phyloP scores from a whole-genome alignment of 208 protist genomes.

The Acanthamoeba royreba region DNA sequence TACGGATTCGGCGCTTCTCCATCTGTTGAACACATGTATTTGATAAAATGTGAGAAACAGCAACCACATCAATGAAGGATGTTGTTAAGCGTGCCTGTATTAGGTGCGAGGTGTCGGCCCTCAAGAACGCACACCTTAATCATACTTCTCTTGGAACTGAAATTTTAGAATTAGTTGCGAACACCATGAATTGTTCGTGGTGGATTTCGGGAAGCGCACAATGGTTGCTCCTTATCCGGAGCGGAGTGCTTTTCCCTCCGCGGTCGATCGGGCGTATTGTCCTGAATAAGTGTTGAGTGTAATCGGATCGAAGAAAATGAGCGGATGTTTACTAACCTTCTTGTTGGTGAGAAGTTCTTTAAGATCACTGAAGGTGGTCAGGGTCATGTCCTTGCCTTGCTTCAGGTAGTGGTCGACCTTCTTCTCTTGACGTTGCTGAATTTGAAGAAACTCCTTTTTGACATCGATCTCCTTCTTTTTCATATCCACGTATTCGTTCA shows the following conservation, averaged over 20 bases:
- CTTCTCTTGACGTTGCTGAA: neutral
- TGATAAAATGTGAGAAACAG: too few relatives aligned
- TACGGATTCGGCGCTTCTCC: neutral
- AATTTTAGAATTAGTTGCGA: too few relatives aligned
- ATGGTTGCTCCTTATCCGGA: neutral
- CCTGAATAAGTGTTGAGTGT: neutral
- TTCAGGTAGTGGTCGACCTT: constrained; percentile 20
- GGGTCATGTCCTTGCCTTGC: constrained; percentile 22
- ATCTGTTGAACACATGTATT: too few relatives aligned
- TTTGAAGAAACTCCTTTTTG: constrained; percentile 25
- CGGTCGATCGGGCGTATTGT: neutral
- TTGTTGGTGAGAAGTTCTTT: constrained; percentile 2
- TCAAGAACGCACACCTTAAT: neutral
- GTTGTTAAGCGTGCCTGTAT: neutral
- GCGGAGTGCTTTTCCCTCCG: neutral
- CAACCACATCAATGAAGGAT: too few relatives aligned
- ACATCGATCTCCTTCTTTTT: constrained; percentile 17
- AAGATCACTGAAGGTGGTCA: constrained; percentile 15
- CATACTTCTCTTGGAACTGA: neutral
- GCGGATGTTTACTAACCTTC: too few relatives aligned
- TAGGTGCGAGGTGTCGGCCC: neutral
- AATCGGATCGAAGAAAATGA: too few relatives aligned
- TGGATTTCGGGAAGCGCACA: too few relatives aligned
- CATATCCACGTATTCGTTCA: neutral
- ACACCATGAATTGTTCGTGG: too few relatives aligned